Percentiles rank a stretch among this genome's conserved stretches.
Evolutionary conservation across 192 early-diverging fungal species (phyloP).

Genomic region (Linnemannia elongata): DNA sequence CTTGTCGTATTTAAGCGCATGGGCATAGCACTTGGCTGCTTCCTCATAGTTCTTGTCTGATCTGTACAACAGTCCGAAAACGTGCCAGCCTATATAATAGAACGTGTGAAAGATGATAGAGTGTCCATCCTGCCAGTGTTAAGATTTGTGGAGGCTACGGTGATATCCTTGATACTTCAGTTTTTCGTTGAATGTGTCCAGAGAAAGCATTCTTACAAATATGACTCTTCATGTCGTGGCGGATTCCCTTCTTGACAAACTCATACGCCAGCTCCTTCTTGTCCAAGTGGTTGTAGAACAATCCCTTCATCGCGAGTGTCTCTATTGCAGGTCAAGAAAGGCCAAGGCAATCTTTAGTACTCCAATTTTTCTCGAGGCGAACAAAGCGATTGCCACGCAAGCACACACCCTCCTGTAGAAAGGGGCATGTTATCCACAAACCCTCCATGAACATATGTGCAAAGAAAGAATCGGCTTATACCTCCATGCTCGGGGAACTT

Average conservation of each 20-base stretch:
- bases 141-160: background rate
- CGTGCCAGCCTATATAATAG: constrained; percentile 84
- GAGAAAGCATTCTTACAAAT: constrained; percentile 72
- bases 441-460: background rate
- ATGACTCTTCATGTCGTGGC: constrained; percentile 84
- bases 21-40: constrained; percentile 91
- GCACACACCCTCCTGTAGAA: background rate
- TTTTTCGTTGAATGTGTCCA: background rate
- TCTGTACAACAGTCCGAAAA: constrained; percentile 90
- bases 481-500: constrained; percentile 94
- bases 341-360: background rate
- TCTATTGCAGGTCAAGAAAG: constrained; percentile 63
- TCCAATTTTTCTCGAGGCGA: background rate
- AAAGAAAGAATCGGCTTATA: constrained; percentile 31
- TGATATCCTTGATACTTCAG: background rate
- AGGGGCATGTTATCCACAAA: background rate
- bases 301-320: constrained; percentile 94
- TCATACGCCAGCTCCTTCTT: constrained; percentile 91
- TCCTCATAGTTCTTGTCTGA: constrained; percentile 92
- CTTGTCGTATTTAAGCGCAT: constrained; percentile 84
- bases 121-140: background rate
- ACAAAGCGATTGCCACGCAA: no score
- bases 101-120: background rate
- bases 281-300: constrained; percentile 90
- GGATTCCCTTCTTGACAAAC: constrained; percentile 84